Evolutionary conservation across 768 basidiomycete genomes (phyloP).

Genomic region (Phylloporus sp.): DNA sequence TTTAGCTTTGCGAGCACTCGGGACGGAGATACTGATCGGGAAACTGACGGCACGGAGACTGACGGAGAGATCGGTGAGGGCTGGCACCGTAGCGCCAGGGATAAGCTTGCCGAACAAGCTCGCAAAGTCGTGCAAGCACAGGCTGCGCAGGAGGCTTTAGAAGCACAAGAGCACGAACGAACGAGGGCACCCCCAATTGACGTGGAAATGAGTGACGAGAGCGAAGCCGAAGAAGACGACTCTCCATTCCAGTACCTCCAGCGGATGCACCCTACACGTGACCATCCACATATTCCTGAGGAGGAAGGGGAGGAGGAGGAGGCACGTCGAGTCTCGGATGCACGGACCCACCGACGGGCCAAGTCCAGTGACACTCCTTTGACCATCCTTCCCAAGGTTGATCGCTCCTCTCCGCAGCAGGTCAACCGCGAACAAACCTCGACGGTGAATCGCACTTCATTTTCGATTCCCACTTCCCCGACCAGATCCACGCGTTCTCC

Average conservation of each 20-base stretch:
- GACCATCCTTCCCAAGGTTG: slow-evolving; percentile 26
- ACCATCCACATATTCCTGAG: slow-evolving; percentile 63
- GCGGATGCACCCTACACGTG: slow-evolving; percentile 37
- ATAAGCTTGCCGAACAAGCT: slow-evolving; percentile 68
- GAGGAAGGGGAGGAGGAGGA: slow-evolving; percentile 65
- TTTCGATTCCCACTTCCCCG: slow-evolving; percentile 13
- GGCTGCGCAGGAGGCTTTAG: slow-evolving; percentile 41
- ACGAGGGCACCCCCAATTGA: slow-evolving; percentile 60
- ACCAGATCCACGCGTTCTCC: slow-evolving; percentile 22
- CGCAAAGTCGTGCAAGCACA: slow-evolving; percentile 51
- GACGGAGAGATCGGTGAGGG: slow-evolving; percentile 54
- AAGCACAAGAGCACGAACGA: slow-evolving; percentile 44
- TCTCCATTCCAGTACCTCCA: slow-evolving; percentile 33
- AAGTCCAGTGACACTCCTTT: slow-evolving; percentile 32
- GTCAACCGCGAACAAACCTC: slow-evolving; percentile 13
- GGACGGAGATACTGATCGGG: slow-evolving; percentile 46
- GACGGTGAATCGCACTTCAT: slow-evolving; percentile 12
- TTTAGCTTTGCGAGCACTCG: slow-evolving; percentile 75
- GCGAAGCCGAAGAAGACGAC: slow-evolving; percentile 63
- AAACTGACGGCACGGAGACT: slow-evolving; percentile 45
- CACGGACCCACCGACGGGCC: slow-evolving; percentile 20
- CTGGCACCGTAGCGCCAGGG: slow-evolving; percentile 63
- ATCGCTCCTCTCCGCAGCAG: slow-evolving; percentile 7
- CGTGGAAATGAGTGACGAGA: slow-evolving; percentile 76
- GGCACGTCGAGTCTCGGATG: slow-evolving; percentile 22